Base-by-base conservation (phyloP, 2,329 filamentous ascomycete genomes). In the Raffaelea ambrosiae region DNA sequence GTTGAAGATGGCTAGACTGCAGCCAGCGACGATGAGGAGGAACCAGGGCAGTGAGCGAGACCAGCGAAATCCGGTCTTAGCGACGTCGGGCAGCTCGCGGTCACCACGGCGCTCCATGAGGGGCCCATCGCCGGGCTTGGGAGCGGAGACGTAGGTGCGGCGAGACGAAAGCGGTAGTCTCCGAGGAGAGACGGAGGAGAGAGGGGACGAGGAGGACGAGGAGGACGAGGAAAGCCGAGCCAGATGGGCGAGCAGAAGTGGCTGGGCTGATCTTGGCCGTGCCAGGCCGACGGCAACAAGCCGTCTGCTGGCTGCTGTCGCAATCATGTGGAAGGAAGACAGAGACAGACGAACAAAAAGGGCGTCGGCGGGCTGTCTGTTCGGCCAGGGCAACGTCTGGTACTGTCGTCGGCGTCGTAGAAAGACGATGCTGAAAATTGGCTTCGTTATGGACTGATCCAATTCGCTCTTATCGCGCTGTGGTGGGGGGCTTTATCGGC, bases 1-100 rank as follows among this genome's bases (percentile, higher is more conserved):
- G 77, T 98, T 98, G 84, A 98, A 97, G 66, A 98, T 96, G 57
- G 85, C 88, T 51, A 94, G 70, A 55, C 83, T 83, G 55, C 83
- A 84, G 48, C 76, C 73, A 43, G 79, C 77, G 57, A 95, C 80
- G 53, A 88, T 71, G 53, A 77, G 66, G 46, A 84, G 63, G 75
- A 97, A 97, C 63, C 95, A 70, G 47, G 91, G 91, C 31, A 95
- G 67, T 1, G 88, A 88, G 57, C 78, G 77, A 48, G 74, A 63
- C 85, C 86, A 90, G 56, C 74, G 73, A 61, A 79, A 78, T 43
- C 61, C 62, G 48, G 66, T 62, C 49, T 67, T 61, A 47, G 66
- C 59, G 49, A 74, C 59, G 54, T 71, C 70, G 71, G 55, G 83
- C 18, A 86, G 73, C 59, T 83, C 79, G 54, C 83, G 76, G 61